Base-by-base conservation (phyloP, 768 basidiomycete genomes). In the Macrolepiota albuminosa region DNA sequence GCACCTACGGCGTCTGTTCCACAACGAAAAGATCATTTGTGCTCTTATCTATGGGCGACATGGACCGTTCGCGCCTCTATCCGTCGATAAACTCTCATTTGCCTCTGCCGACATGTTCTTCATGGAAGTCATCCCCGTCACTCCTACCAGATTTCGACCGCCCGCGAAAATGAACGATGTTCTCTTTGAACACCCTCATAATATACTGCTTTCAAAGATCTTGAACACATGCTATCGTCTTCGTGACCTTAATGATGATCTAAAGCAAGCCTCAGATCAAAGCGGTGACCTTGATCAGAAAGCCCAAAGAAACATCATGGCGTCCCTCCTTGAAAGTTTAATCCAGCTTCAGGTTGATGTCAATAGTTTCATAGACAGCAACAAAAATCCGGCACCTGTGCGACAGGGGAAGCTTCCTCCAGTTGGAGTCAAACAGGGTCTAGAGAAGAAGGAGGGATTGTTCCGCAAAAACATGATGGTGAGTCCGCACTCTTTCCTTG, bases 401-500 rank as follows among this genome's bases (percentile, higher is more conserved):
- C 81, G 90, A 54, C 87, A 90, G 68, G 97, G 96, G 3, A 94
- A 94, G 69, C 77, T 92, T 21, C 95, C 95, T 33, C 95, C 95
- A 37, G 80, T 87, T 47, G 97, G 97, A 63, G 86, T 99, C 63
- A 99, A 98, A 79, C 96, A 99, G 73, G 84, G 89, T 13, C 75
- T 99, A 67, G 97, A 99, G 77, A 99, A 98, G 83, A 99, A 99
- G 75, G 97, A 98, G 64, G 97, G 97, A 48, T 71, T 99, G 52
- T 99, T 99, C 82, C 82, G 97, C 59, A 97, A 95, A 75, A 87
- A 99, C 69, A 98, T 99, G 97, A 99, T 99, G 97, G 95, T 94
- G 59, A 58, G 82, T 72, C 29, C 53, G 56, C 54, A 33, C 57
- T 6, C 33, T 57, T 33, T 51, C 26, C 57, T 37, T 13, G 10